Evolutionary conservation across 2,329 filamentous ascomycete species (phyloP).

Genomic region (Verticillium dahliae): DNA sequence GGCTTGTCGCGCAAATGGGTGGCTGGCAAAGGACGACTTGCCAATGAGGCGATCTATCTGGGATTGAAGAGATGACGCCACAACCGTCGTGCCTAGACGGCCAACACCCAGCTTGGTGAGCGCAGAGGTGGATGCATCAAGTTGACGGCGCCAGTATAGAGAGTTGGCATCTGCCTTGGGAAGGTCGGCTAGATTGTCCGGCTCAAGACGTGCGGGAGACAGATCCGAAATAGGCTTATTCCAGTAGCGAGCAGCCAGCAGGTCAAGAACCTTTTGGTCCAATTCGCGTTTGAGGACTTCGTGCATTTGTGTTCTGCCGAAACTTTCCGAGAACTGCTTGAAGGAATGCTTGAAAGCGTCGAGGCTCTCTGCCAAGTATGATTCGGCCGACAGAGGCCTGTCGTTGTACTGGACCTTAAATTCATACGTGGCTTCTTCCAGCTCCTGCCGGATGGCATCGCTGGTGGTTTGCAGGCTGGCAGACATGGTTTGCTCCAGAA

Average conservation of each 20-base stretch:
- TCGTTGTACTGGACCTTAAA: conserved; percentile 99
- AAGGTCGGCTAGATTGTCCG: conserved; percentile 68
- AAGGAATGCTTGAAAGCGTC: conserved; percentile 98
- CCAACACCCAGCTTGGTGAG: conserved; percentile 93
- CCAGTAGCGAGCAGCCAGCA: conserved; percentile 93
- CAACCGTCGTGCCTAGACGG: conserved; percentile 83
- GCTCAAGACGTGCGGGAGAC: conserved; percentile 56
- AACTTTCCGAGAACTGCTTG: conserved; percentile 84
- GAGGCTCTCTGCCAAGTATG: conserved; percentile 89
- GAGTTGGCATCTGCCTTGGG: conserved; percentile 81
- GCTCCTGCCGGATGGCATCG: conserved; percentile 87
- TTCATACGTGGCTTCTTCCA: conserved; percentile 95
- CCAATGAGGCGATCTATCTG: conserved; percentile 75
- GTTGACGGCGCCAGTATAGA: conserved; percentile 86
- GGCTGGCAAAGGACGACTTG: conserved; percentile 77
- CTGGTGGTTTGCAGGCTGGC: conserved; percentile 82
- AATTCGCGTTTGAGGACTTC: conserved; percentile 86
- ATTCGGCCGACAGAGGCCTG: conserved; percentile 86
- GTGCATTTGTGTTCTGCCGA: conserved; percentile 83
- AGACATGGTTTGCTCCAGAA: conserved; percentile 96
- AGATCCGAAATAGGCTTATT: conserved; percentile 90
- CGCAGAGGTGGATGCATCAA: conserved; percentile 84
- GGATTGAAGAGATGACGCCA: conserved; percentile 78
- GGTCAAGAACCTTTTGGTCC: conserved; percentile 89
- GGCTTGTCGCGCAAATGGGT: conserved; percentile 88